Base-by-base conservation (phyloP, 176 grass and related monocot species). In the Zoysia pacifica region DNA sequence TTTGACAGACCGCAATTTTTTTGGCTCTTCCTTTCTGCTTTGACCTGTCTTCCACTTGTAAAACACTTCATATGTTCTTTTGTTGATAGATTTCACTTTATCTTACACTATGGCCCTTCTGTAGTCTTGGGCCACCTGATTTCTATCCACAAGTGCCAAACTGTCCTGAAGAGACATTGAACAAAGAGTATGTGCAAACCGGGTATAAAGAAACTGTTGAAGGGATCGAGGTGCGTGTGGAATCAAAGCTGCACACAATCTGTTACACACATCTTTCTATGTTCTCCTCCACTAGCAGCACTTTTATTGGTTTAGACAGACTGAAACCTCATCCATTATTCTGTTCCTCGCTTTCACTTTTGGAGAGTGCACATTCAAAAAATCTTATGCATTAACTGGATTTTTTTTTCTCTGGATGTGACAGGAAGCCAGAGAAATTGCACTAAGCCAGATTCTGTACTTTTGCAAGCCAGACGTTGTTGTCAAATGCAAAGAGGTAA, bases 131-230 rank as follows among this genome's bases (percentile, higher is more conserved):
- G 1, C 93, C 97, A 50, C 97, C 97, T 66, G 97, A 99, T 60
- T 99, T 90, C 86, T 99, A 91, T 79, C 97, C 97, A 45, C 97
- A 96, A 86, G 90, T 93, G 7, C 75, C 84, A 69, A 91, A 86
- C 81, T 99, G 97, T 88, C 97, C 93, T 55, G 97, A 99, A 90
- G 97, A 99, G 87, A 99, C 88, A n/a, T 82, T 96, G 82, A 99
- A 89, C 53, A 99, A 70, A 93, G 97, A 99, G 79, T 96, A 96
- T 90, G 86, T 93, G 18, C 93, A 93, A 83, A 77, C 76, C 75
- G 97, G 97, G 62, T 99, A 99, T 73, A 99, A 99, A 67, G 97
- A 99, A 80, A 96, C 97, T 40, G 93, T 96, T 83, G 97, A 93
- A 83, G 97, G 97, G 90, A 99, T 99, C 53, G 97, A 99, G 97